Evolutionary conservation across 192 early-diverging fungal species (phyloP), one percentile per base, ranked within the genome.

Genomic region (Entomortierella beljakovae): DNA sequence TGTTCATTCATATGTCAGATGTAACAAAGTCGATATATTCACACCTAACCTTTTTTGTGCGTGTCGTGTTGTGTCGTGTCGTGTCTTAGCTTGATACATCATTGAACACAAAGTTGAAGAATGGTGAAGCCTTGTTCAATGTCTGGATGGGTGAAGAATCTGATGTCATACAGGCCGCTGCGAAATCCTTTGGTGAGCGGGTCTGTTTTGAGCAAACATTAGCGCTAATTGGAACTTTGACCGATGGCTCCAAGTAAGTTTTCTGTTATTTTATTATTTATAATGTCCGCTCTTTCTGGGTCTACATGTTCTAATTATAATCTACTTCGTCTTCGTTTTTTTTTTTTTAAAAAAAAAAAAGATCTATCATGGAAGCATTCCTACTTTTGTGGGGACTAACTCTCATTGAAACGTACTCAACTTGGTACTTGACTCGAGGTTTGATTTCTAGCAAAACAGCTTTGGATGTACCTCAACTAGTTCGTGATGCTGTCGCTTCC

Each of bases 141-240:
- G 87, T 91, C 29, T 94, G 92, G 92, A 94, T 94, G 92, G 72
- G 76, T 51, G 84, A 92, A 68, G 88, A 94, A 71, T 90, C 88
- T 25, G 91, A 94, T 50, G 71, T 80, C 0, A 89, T 94, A 53
- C 92, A 94, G 77, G 85, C 85, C 13, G 64, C 88, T 9, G 88
- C 91, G 23, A 80, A 85, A 37, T 85, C 92, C 23, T 90, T 84
- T 57, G 92, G 92, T 46, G 90, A 92, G 62, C 82, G 90, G 22
- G 82, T 92, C 26, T 68, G 68, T 29, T 71, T 91, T 32, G 91
- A 93, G 61, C 84, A 91, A 74, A 80, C 87, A 13, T 22, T 83
- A 22, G 59, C 70, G 46, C 82, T 71, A 28, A 62, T 87, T 25
- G 26, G 68, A 25, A 60, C 75, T 22, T 48, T 79, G 38, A 32